Base-by-base conservation (phyloP, 257 asterid species). In the Osmanthus fragrans region DNA sequence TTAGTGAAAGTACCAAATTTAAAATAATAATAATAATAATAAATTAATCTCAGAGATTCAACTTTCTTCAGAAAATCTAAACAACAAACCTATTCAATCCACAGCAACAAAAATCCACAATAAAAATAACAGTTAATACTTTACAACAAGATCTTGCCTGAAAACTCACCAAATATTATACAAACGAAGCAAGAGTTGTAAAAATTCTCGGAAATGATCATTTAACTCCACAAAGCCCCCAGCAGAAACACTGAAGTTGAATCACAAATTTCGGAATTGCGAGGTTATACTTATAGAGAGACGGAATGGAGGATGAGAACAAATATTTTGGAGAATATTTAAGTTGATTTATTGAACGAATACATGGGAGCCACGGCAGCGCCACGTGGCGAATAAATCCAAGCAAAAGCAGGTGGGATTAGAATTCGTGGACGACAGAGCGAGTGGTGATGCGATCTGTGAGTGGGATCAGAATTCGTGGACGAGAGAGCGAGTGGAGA, bases 381-480 rank as follows among this genome's bases (percentile, higher is more conserved):
- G 91, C 81, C 96, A 90, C 96, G 97, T 92, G 97, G 89, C 87
- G 4, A 1, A 49, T 47, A 80, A 76, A 85, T 83, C 83, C 84
- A 83, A 80, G 72, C 74, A 42, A 47, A 78, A 88, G 90, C 88
- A 79, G 79, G 66, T 87, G 81, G 87, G 83, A 84, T 89, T 90
- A 78, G 77, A 90, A 92, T 82, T 94, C 77, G 97, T 94, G 98
- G 98, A 81, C 73, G 93, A 89, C 92, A 92, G 77, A 5, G 40
- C 40, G 9, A 5, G 40, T 36, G 40, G 10, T 6, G 40, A 36
- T 36, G 9, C 40, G 10, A 6, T 36, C 40, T 7, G 40, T 36
- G 76, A 81, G 69, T 86, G 80, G 87, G 84, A 84, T 90, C 92
- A 78, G 76, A 90, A 92, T 83, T 94, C 76, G 97, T 94, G 98